Evolutionary conservation across 345 rosid species (phyloP).

Genomic region (Turnera subulata): DNA sequence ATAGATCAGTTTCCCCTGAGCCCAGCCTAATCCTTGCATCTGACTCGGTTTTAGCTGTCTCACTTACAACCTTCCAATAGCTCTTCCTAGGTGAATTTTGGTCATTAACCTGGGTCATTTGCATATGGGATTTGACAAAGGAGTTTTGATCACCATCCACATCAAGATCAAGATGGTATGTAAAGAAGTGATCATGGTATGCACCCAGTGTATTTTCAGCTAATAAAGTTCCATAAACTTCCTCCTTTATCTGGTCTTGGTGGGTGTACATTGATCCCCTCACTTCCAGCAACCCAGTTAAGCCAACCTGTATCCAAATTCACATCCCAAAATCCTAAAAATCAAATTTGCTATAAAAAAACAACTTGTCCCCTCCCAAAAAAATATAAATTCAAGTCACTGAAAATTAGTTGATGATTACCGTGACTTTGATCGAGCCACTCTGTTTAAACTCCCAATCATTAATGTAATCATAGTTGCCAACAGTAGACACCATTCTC

Average conservation of each 20-base stretch:
- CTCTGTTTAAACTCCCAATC: constrained; percentile 25
- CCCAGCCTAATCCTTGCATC: constrained; percentile 37
- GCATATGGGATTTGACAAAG: constrained; percentile 34
- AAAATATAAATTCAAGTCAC: too few species aligned
- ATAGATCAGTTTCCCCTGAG: constrained; percentile 21
- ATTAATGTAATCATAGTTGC: constrained; percentile 26
- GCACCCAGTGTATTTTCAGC: constrained; percentile 42
- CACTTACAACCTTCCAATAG: constrained; percentile 36
- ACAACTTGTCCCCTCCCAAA: too few species aligned
- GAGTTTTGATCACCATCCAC: constrained; percentile 47
- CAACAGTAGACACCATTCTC: constrained; percentile 36
- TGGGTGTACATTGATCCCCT: constrained; percentile 29
- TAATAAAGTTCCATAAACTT: constrained; percentile 39
- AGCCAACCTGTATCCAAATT: constrained; percentile 52
- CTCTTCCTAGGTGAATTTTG: constrained; percentile 35
- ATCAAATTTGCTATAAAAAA: too few species aligned
- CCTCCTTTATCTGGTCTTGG: constrained; percentile 35
- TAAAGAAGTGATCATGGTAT: constrained; percentile 51
- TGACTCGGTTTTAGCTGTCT: constrained; percentile 40
- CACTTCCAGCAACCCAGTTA: constrained; percentile 49
- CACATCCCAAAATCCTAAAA: too few species aligned
- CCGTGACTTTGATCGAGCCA: constrained; percentile 41
- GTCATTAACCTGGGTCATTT: constrained; percentile 22
- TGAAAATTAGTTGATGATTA: not conserved
- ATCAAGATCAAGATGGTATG: constrained; percentile 46